Percentiles rank a stretch among this genome's conserved stretches.
Conservation (phyloP, 2,329 filamentous ascomycete genomes). For the Botrytis pseudocinerea region DNA sequence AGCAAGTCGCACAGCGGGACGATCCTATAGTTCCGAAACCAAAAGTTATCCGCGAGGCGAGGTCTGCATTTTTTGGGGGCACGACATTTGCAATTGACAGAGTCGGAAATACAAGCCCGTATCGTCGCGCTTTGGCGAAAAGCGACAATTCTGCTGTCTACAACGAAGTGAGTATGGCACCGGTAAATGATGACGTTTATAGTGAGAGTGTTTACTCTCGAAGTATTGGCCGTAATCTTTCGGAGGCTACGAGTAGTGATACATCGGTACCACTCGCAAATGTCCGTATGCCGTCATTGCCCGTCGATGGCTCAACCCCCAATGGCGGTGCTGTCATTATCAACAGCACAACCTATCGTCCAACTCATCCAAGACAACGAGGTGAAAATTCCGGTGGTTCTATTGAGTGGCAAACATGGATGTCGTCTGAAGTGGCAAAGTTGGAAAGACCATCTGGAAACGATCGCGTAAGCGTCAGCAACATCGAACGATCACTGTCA, state of each 20-base stretch:
- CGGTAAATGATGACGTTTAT: constrained; percentile 29
- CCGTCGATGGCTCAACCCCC: constrained; percentile 12
- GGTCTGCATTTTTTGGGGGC: constrained; percentile 55
- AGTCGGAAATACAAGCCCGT: constrained; percentile 57
- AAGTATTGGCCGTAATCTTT: constrained; percentile 36
- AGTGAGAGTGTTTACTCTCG: constrained; percentile 41
- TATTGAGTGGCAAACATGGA: constrained; percentile 56
- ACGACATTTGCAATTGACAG: constrained; percentile 54
- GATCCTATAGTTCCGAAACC: constrained; percentile 35
- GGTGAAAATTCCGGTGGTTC: constrained; percentile 49
- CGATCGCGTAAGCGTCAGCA: constrained; percentile 32
- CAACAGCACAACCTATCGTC: constrained; percentile 39
- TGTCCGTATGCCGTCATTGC: constrained; percentile 30
- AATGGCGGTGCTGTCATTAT: constrained; percentile 42
- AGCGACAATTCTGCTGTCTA: constrained; percentile 24
- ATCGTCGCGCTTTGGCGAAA: constrained; percentile 50
- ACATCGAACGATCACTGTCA: constrained; percentile 19
- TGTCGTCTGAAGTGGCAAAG: constrained; percentile 53
- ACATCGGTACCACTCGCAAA: constrained; percentile 16
- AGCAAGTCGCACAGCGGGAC: constrained; percentile 36
- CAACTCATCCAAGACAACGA: constrained; percentile 40
- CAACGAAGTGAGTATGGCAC: not conserved
- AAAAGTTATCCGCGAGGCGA: constrained; percentile 45
- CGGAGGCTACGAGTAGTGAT: constrained; percentile 21
- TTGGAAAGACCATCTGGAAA: constrained; percentile 43